Conservation (phyloP, 257 asterid genomes). For the Vinca minor region DNA sequence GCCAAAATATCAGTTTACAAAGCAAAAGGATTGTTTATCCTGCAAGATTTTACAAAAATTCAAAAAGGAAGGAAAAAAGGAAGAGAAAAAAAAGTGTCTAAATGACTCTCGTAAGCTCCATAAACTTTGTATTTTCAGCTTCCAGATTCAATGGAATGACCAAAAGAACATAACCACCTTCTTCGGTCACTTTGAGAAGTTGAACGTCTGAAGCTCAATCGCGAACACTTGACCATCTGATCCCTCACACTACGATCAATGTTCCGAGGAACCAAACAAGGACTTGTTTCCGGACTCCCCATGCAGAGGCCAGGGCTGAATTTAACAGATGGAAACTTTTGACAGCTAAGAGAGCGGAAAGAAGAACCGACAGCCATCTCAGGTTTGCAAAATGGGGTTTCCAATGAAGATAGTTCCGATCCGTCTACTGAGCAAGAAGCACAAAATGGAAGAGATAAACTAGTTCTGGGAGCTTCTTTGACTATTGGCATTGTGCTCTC, state of each 20-base stretch:
- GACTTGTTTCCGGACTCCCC: slow-evolving; percentile 51
- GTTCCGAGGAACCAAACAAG: slow-evolving; percentile 40
- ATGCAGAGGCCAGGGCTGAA: slow-evolving; percentile 47
- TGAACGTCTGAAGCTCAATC: slow-evolving; percentile 47
- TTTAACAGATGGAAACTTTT: slow-evolving; percentile 42
- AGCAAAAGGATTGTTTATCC: no score
- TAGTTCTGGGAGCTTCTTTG: slow-evolving; percentile 43
- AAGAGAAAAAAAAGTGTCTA: no score
- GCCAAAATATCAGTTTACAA: no score
- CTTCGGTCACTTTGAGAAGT: slow-evolving; percentile 45
- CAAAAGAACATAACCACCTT: slow-evolving; percentile 66
- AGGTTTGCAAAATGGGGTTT: slow-evolving; percentile 62
- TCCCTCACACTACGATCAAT: slow-evolving; percentile 19
- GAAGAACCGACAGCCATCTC: slow-evolving; percentile 50
- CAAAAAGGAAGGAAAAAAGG: no score
- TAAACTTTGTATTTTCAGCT: slow-evolving; percentile 25
- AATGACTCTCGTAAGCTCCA: not conserved
- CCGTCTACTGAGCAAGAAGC: slow-evolving; percentile 47
- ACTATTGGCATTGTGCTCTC: slow-evolving; percentile 35
- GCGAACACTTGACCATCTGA: slow-evolving; percentile 38
- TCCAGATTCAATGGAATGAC: slow-evolving; percentile 42
- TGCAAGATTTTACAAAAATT: no score
- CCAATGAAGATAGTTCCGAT: slow-evolving; percentile 33
- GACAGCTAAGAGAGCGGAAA: slow-evolving; percentile 61
- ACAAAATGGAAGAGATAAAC: slow-evolving; percentile 59